Conservation (phyloP, 2,329 filamentous ascomycete species). For the Epichloe festucae region DNA sequence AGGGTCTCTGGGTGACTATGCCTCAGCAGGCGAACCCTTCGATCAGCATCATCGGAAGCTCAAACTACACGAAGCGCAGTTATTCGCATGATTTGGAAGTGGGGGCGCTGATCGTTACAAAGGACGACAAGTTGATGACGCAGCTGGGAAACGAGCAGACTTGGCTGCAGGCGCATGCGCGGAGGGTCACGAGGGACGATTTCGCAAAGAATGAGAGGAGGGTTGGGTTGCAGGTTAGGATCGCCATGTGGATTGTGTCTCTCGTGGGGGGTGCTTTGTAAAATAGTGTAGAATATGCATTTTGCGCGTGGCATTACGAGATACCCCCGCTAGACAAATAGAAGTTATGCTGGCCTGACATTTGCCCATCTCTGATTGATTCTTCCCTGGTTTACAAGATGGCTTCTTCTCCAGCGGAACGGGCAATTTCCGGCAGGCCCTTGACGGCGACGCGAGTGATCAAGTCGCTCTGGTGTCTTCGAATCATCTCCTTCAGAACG, state of each 20-base stretch:
- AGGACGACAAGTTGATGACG: slow-evolving; percentile 56
- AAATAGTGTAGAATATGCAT: slow-evolving; percentile 7
- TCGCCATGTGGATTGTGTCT: slow-evolving; percentile 90
- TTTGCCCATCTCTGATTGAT: too few relatives aligned
- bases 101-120: slow-evolving; percentile 75
- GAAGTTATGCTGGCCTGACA: background rate
- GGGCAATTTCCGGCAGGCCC: slow-evolving; percentile 22
- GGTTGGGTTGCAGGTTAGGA: slow-evolving; percentile 69
- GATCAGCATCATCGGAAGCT: slow-evolving; percentile 76
- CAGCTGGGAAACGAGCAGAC: slow-evolving; percentile 67
- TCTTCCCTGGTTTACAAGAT: background rate
- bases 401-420: slow-evolving; percentile 16
- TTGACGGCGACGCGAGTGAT: slow-evolving; percentile 33
- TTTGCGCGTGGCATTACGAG: background rate
- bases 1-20: slow-evolving; percentile 82
- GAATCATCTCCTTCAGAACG: slow-evolving; percentile 64
- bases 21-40: slow-evolving; percentile 53
- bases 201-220: slow-evolving; percentile 70
- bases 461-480: slow-evolving; percentile 57
- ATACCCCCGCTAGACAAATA: slow-evolving; percentile 1
- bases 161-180: slow-evolving; percentile 66
- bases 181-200: slow-evolving; percentile 58
- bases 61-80: slow-evolving; percentile 89
- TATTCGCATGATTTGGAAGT: slow-evolving; percentile 88
- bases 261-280: slow-evolving; percentile 84